Evolutionary conservation across 2,329 filamentous ascomycete genomes (phyloP).

Genomic region (Cladophialophora psammophila): DNA sequence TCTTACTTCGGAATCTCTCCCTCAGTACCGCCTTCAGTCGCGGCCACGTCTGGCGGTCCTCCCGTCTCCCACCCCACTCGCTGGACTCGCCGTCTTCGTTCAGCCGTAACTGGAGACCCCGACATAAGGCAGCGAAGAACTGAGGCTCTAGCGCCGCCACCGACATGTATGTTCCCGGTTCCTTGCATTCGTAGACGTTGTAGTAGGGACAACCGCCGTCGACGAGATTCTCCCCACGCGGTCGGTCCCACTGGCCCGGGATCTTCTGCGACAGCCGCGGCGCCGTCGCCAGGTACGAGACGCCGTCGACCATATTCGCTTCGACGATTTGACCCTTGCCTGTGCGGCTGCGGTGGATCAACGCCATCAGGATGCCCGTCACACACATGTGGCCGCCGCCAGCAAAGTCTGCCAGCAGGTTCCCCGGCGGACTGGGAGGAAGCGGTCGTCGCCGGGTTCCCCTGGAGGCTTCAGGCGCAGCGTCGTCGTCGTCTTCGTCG

Average conservation of each 20-base stretch:
- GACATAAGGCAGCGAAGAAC: constrained; percentile 75
- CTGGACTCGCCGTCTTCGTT: constrained; percentile 51
- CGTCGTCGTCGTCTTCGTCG: too few relatives aligned
- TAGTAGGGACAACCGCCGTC: constrained; percentile 91
- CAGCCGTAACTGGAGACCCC: constrained; percentile 67
- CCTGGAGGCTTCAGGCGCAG: too few relatives aligned
- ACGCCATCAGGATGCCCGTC: constrained; percentile 79
- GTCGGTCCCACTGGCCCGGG: constrained; percentile 63
- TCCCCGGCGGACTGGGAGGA: constrained; percentile 78
- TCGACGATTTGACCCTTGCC: constrained; percentile 88
- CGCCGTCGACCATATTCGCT: constrained; percentile 96
- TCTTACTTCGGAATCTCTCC: constrained; percentile 70
- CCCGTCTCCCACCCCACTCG: constrained; percentile 52
- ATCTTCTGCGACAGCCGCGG: constrained; percentile 72
- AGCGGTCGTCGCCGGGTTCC: too few relatives aligned
- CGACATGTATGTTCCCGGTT: constrained; percentile 76
- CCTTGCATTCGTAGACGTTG: constrained; percentile 83
- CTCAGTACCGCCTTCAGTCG: constrained; percentile 69
- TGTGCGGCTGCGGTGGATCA: constrained; percentile 65
- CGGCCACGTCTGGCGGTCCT: constrained; percentile 72
- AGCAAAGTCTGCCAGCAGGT: constrained; percentile 91
- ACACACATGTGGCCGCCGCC: constrained; percentile 85
- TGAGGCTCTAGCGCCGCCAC: constrained; percentile 90
- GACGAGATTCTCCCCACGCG: constrained; percentile 77
- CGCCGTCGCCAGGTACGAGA: constrained; percentile 78